phyloP scores from a whole-genome alignment of 306 rosid genomes.

The Malus orientalis region DNA sequence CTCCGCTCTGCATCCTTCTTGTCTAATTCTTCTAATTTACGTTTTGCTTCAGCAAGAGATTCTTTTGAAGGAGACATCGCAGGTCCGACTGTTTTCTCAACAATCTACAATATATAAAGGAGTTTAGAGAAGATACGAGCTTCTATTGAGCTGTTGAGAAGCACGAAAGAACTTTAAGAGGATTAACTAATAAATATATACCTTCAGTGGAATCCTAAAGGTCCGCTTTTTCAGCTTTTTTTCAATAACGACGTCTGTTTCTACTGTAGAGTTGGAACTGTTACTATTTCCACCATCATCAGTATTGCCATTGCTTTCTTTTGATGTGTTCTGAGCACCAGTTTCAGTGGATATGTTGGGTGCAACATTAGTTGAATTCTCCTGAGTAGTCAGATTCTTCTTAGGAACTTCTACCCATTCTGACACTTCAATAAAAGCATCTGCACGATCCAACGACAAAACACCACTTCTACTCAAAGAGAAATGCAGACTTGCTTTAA shows the following conservation, averaged over 20 bases:
- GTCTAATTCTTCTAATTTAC: constrained; percentile 68
- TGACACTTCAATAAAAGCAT: constrained; percentile 78
- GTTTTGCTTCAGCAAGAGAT: constrained; percentile 65
- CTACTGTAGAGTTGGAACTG: constrained; percentile 36
- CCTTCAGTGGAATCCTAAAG: constrained; percentile 87
- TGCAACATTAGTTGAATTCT: constrained; percentile 60
- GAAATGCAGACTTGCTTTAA: constrained; percentile 81
- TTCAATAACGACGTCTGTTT: constrained; percentile 49
- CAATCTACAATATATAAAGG: constrained; percentile 40
- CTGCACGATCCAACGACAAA: constrained; percentile 87
- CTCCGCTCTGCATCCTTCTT: constrained; percentile 83
- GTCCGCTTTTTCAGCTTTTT: constrained; percentile 78
- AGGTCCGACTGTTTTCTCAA: constrained; percentile 58
- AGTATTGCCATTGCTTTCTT: constrained; percentile 48
- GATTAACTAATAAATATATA: constrained; percentile 18
- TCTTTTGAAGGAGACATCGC: constrained; percentile 63
- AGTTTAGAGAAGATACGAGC: not conserved
- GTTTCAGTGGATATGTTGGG: constrained; percentile 49
- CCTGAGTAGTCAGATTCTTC: constrained; percentile 52
- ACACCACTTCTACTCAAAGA: constrained; percentile 93
- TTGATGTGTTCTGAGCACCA: constrained; percentile 49
- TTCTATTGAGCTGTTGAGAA: not conserved
- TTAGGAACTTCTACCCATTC: constrained; percentile 95
- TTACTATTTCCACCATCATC: constrained; percentile 45
- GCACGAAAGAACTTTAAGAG: constrained; percentile 1